Base-by-base conservation (phyloP, 805 yeast genomes). In the Hanseniaspora clermontiae region DNA sequence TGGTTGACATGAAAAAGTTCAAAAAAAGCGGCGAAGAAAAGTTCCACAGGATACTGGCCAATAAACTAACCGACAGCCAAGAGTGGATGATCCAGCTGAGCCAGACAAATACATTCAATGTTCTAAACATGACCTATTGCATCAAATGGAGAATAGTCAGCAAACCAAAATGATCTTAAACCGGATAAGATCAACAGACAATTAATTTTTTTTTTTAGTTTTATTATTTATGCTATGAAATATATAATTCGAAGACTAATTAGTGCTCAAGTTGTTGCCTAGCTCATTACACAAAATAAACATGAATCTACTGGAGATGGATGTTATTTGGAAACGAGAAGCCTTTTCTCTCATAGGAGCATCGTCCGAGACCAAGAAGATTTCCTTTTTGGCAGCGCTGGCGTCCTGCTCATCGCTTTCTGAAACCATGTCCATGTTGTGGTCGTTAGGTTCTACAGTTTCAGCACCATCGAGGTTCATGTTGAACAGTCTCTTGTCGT, bases 361-460 rank as follows among this genome's bases (percentile, higher is more conserved):
- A 65, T 86, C 91, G 67, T 85, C 91, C 1, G 90, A 82, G 39
- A 85, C 78, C 51, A 85, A 68, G 31, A 83, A 74, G 60, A 84
- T 80, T 39, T 52, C 50, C 37, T 27, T 52, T n/a, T 46, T 46
- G 65, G 80, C 36, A 10, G 24, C 29, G 14, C 7, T 24, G 17
- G 24, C 12, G 15, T 49, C 37, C 47, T 49, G 27, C 27, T 24
- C 43, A 27, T 51, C 48, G 31, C 14, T n/a, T n/a, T 24, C 38
- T n/a, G 31, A n/a, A 3, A 19, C 50, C 20, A 29, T 9, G 1
- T 36, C 50, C 20, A 29, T 10, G 37, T 54, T 59, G n/a, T 27
- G 27, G 12, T 46, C 49, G 31, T 14, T 15, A 8, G 11, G 11
- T 10, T 15, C 27, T 52, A 38, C 48, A 55, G 61, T 24, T 24